These are phyloP conservation scores for Pythium phragmiticola DNA, from an alignment of 352 stramenopile genomes.

Conservation along the genomic window DNA sequence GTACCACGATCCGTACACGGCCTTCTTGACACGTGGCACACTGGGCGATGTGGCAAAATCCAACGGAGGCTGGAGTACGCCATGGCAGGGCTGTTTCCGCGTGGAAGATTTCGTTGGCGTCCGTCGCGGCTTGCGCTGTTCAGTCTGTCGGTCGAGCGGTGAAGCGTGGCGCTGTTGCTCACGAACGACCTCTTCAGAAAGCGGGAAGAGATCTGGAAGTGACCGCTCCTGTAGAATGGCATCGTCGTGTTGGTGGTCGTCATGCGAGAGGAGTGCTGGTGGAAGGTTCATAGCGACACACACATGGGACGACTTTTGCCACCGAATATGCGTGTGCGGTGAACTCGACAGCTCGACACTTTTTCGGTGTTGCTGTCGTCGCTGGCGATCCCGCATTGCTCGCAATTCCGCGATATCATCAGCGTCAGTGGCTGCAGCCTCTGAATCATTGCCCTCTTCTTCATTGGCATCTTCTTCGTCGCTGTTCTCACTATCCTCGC, in stretches of 20 bases:
- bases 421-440: conserved; percentile 18
- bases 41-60: conserved; percentile 2
- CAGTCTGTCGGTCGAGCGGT: too few species aligned
- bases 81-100: not conserved
- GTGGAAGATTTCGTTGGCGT: not conserved
- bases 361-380: conserved; percentile 8
- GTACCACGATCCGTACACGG: conserved; percentile 60
- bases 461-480: not conserved
- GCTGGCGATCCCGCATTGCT: conserved; percentile 31
- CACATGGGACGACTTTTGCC: conserved; percentile 45
- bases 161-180: not conserved
- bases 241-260: conserved; percentile 1
- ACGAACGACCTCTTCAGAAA: conserved; percentile 2
- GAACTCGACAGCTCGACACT: not conserved
- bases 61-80: not conserved
- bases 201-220: conserved; percentile 5
- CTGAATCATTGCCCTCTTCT: conserved; percentile 3
- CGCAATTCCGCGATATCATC: conserved; percentile 31
- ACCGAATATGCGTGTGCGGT: conserved; percentile 35
- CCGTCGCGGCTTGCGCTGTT: not conserved
- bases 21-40: conserved; percentile 18
- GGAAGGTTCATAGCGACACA: conserved; percentile 42
- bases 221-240: not conserved
- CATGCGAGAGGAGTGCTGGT: not conserved
- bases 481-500: not conserved